Evolutionary conservation across 345 rosid genomes (phyloP).

Genomic region (Boechera retrofracta): DNA sequence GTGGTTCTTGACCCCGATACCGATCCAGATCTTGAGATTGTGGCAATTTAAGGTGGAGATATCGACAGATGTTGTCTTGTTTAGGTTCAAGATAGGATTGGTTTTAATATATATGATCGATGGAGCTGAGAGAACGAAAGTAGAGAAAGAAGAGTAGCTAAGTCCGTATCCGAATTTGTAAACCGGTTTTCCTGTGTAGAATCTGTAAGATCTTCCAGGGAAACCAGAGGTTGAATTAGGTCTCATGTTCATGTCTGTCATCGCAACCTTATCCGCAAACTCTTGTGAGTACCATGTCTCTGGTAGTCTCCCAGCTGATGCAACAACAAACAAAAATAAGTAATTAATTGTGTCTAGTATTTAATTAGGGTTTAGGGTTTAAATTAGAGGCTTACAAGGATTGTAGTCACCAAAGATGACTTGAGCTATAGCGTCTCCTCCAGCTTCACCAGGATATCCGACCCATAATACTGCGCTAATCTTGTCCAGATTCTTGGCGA

Average conservation of each 20-base stretch:
- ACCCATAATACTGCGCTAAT: constrained; percentile 63
- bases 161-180: constrained; percentile 65
- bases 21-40: constrained; percentile 33
- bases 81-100: constrained; percentile 31
- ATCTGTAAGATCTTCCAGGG: constrained; percentile 66
- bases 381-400: constrained; percentile 52
- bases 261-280: constrained; percentile 49
- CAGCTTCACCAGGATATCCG: constrained; percentile 77
- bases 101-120: constrained; percentile 41
- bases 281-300: constrained; percentile 56
- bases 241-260: constrained; percentile 65
- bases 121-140: constrained; percentile 42
- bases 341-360: neutral
- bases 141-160: constrained; percentile 54
- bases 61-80: constrained; percentile 44
- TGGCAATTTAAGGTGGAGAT: constrained; percentile 49
- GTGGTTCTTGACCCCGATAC: constrained; percentile 55
- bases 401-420: constrained; percentile 64
- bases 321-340: constrained; percentile 17
- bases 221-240: constrained; percentile 50
- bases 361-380: neutral
- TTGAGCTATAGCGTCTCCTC: constrained; percentile 73
- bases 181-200: constrained; percentile 58
- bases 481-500: constrained; percentile 47
- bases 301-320: constrained; percentile 63